A percentile compares a stretch with the other conserved stretches of the same genome.
Evolutionary conservation across 768 basidiomycete species (phyloP).

Genomic region (Gymnopilus junonius): DNA sequence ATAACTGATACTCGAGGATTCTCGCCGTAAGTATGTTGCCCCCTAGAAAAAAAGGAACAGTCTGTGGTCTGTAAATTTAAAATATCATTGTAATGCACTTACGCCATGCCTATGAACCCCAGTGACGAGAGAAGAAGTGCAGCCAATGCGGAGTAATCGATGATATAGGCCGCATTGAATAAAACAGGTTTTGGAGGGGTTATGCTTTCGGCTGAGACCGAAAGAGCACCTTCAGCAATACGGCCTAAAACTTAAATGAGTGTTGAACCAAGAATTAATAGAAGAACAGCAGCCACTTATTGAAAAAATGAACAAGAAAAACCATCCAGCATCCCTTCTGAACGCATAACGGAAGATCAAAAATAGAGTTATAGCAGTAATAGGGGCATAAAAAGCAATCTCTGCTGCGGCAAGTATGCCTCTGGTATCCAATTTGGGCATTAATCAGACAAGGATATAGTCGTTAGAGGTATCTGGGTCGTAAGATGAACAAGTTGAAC

Average conservation of each 20-base stretch:
- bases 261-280: not conserved
- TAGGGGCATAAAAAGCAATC: conserved; percentile 62
- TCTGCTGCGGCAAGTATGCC: conserved; percentile 63
- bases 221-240: conserved; percentile 57
- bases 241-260: conserved; percentile 44
- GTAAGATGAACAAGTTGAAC: conserved; percentile 23
- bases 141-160: conserved; percentile 48
- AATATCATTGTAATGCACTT: conserved; percentile 21
- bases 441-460: conserved; percentile 26
- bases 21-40: conserved; percentile 57
- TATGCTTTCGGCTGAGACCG: conserved; percentile 56
- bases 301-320: conserved; percentile 68
- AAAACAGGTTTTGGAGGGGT: conserved; percentile 44
- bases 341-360: conserved; percentile 59
- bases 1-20: conserved; percentile 42
- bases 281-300: conserved; percentile 45
- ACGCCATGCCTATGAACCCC: conserved; percentile 58
- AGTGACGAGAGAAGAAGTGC: conserved; percentile 45
- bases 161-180: conserved; percentile 56
- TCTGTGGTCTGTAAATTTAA: not conserved
- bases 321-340: conserved; percentile 64
- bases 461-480: conserved; percentile 28
- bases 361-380: conserved; percentile 48
- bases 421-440: conserved; percentile 46
- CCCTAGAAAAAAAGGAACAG: conserved; percentile 34